phyloP scores from a whole-genome alignment of 2,329 filamentous ascomycete species.

The Orbilia blumenaviensis region DNA sequence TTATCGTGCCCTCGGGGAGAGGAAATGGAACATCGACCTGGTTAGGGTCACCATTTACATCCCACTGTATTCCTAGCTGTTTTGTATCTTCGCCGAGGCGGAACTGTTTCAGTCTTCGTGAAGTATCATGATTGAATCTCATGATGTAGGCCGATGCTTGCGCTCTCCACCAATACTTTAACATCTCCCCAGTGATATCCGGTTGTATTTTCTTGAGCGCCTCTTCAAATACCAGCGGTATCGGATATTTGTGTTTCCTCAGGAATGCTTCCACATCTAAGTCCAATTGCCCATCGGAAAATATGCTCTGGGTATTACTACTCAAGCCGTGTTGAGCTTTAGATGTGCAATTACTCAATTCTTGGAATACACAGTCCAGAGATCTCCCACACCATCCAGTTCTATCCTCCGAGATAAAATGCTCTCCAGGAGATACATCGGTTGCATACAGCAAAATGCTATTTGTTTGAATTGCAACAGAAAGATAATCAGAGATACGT shows the following conservation, averaged over 20 bases:
- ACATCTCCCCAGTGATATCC: constrained; percentile 54
- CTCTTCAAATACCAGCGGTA: constrained; percentile 50
- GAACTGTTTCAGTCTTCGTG: constrained; percentile 44
- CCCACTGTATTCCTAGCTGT: constrained; percentile 40
- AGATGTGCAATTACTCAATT: constrained; percentile 32
- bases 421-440: constrained; percentile 50
- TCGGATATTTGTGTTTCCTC: constrained; percentile 22
- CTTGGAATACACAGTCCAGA: constrained; percentile 56
- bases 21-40: constrained; percentile 54
- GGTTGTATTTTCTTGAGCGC: constrained; percentile 44
- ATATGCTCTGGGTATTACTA: constrained; percentile 13
- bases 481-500: constrained; percentile 49
- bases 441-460: constrained; percentile 54
- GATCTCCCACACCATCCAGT: constrained; percentile 46
- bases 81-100: constrained; percentile 29
- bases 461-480: constrained; percentile 53
- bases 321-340: constrained; percentile 17
- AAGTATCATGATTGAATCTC: constrained; percentile 53
- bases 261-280: constrained; percentile 34
- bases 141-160: constrained; percentile 56
- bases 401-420: constrained; percentile 49
- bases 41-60: constrained; percentile 19
- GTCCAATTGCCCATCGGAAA: constrained; percentile 13
- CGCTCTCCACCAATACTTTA: constrained; percentile 56
- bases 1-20: constrained; percentile 55